Evolutionary conservation across 768 basidiomycete genomes (phyloP).

Genomic region (Leccinum barrowsii): DNA sequence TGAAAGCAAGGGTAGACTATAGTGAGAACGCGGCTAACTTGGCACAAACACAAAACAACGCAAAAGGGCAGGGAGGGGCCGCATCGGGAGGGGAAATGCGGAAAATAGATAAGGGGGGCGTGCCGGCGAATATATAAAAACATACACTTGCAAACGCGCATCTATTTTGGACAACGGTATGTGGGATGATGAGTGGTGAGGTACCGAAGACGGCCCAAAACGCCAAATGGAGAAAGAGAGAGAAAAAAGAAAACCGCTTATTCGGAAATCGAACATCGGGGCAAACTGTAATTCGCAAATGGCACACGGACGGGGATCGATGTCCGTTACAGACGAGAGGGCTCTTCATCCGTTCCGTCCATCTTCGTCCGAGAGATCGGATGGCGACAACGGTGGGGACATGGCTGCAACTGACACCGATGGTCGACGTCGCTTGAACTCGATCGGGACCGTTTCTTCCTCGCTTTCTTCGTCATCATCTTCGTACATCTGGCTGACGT

Average conservation of each 20-base stretch:
- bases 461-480: conserved; percentile 35
- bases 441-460: conserved; percentile 34
- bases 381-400: conserved; percentile 23
- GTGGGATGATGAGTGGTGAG: conserved; percentile 11
- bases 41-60: conserved; percentile 3
- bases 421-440: conserved; percentile 34
- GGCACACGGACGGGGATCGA: conserved; percentile 10
- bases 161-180: conserved; percentile 18
- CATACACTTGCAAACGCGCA: conserved; percentile 7
- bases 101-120: background rate
- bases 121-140: background rate
- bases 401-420: conserved; percentile 28
- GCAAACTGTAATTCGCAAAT: conserved; percentile 19
- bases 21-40: background rate
- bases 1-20: conserved; percentile 2
- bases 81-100: background rate
- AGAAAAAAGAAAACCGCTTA: background rate
- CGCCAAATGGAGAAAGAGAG: conserved; percentile 3
- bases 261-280: conserved; percentile 12
- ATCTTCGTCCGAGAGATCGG: conserved; percentile 20
- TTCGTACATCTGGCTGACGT: conserved; percentile 32
- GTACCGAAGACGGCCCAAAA: background rate
- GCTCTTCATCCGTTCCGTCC: conserved; percentile 9
- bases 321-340: conserved; percentile 4
- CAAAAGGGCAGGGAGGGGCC: background rate